Evolutionary conservation across 768 basidiomycete species (phyloP), one percentile per base, ranked within the genome.

Genomic region (Tulasnella sp.): DNA sequence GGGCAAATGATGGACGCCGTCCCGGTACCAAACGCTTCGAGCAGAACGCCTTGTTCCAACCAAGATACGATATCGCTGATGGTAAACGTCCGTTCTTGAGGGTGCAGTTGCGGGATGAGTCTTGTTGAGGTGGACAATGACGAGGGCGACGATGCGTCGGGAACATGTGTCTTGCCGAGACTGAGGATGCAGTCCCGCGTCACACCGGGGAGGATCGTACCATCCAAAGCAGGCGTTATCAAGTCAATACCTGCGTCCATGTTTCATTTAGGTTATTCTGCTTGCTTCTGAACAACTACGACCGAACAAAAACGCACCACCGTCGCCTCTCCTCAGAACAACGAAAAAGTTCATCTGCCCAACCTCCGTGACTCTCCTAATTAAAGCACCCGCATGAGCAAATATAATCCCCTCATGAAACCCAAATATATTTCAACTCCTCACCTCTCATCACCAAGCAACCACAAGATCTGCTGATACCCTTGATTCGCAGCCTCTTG

Each of bases 181-280:
- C 86, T 80, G 49, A 97, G 87, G 58, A 93, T 90, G 36, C 93
- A 95, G 80, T 92, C 91, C 78, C 96, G 90, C 8, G 96, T 97
- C 34, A 98, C 89, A 67, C 96, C 94, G 1, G 96, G 95, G 1
- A 99, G 88, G 80, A 98, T 94, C 83, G 93, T 91, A 71, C 96
- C 95, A 81, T 93, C 94, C 77, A 97, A 84, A 17, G 94, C 92
- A 1, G 96, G 93, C 0, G 97, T 97, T 78, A 94, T 86, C 73
- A 97, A 86, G 82, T 98, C 94, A 77, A 89, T 82, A n/a, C 85
- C 91, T 93, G 79, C 45, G 22, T 25, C 45, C 17, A 19, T n/a
- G n/a, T 73, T 40, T 22, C 74, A 40, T 71, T 52, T 67, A 40
- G 68, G 31, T n/a, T 4, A 37, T 9, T 12, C 11, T 19, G 38